phyloP scores from a whole-genome alignment of 495 filamentous ascomycete genomes.

The Peziza echinospora region DNA sequence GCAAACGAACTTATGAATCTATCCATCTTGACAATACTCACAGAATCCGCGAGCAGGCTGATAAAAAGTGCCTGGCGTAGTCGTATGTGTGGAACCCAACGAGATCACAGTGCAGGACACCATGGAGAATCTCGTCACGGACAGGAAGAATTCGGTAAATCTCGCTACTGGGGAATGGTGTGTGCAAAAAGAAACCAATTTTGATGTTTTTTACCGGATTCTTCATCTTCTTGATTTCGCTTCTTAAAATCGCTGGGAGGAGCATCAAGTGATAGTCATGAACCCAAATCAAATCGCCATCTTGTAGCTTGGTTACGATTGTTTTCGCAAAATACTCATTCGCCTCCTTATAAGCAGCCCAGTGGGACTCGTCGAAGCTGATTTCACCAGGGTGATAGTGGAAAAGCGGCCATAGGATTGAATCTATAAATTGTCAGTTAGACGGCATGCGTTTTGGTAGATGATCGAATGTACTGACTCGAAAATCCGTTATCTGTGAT shows the following conservation, averaged over 20 bases:
- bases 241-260: constrained; percentile 61
- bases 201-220: constrained; percentile 54
- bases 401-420: constrained; percentile 86
- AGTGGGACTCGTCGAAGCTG: constrained; percentile 65
- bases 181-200: constrained; percentile 89
- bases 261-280: constrained; percentile 96
- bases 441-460: not conserved
- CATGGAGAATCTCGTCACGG: constrained; percentile 55
- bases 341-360: constrained; percentile 69
- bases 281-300: constrained; percentile 77
- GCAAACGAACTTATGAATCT: constrained; percentile 6
- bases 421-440: constrained; percentile 32
- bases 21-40: constrained; percentile 23
- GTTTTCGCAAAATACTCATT: constrained; percentile 70
- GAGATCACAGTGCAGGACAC: constrained; percentile 64
- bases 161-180: constrained; percentile 80
- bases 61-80: constrained; percentile 76
- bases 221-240: constrained; percentile 36
- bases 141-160: constrained; percentile 83
- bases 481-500: constrained; percentile 54
- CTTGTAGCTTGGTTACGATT: constrained; percentile 46
- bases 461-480: constrained; percentile 32
- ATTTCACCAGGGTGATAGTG: constrained; percentile 93
- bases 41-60: constrained; percentile 64
- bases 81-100: constrained; percentile 92